Evolutionary conservation across 257 asterid species (phyloP).

Genomic region (Capsicum pubescens): DNA sequence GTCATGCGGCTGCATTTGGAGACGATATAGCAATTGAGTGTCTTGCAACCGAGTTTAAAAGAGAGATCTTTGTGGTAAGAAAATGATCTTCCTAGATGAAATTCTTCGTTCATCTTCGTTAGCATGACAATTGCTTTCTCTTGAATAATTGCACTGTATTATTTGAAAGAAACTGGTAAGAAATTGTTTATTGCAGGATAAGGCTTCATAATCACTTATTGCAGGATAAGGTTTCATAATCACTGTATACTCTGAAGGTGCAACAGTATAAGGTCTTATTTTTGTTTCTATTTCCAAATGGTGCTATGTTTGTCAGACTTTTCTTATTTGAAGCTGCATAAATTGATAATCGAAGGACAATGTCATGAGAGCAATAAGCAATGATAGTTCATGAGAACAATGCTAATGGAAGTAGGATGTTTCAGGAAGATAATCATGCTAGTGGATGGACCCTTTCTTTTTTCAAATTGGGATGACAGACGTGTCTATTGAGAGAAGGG

Average conservation of each 20-base stretch:
- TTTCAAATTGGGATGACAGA: not conserved
- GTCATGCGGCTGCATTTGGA: slow-evolving; percentile 94
- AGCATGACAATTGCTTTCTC: not conserved
- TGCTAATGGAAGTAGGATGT: not conserved
- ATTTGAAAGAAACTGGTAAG: not conserved
- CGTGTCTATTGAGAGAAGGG: not conserved
- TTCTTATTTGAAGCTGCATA: not conserved
- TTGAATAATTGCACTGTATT: not conserved
- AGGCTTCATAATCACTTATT: not conserved
- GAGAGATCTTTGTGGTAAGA: slow-evolving; percentile 95
- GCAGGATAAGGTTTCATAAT: not conserved
- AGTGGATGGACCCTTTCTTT: not conserved
- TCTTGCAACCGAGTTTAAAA: slow-evolving; percentile 87
- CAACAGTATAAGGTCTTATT: not conserved
- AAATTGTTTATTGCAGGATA: not conserved
- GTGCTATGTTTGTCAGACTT: not conserved
- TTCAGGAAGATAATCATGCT: not conserved
- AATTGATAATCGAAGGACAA: not conserved
- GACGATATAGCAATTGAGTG: slow-evolving; percentile 98
- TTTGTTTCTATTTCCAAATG: not conserved
- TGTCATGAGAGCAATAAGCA: not conserved
- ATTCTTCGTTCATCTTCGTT: not conserved
- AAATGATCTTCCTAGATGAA: not conserved
- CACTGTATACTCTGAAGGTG: not conserved
- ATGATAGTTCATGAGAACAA: not conserved